Evolutionary conservation across 805 yeast species (phyloP).

Genomic region (Isabelozyma rhagii): DNA sequence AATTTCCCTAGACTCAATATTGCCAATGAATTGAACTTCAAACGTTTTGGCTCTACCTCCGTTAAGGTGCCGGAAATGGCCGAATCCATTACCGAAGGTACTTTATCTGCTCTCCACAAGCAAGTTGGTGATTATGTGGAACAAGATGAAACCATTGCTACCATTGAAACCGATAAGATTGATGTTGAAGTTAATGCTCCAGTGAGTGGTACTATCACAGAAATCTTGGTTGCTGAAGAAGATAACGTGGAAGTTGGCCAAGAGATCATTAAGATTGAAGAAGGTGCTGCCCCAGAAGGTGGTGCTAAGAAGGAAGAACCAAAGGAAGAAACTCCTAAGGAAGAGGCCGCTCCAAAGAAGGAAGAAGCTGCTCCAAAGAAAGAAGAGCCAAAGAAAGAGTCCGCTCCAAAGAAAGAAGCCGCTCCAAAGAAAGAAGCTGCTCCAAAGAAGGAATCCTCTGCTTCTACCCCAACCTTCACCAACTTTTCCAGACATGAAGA

Average conservation of each 20-base stretch:
- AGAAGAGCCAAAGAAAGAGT: slow-evolving; percentile 28
- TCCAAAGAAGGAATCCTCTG: slow-evolving; percentile 21
- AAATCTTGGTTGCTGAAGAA: slow-evolving; percentile 76
- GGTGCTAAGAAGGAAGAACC: slow-evolving; percentile 37
- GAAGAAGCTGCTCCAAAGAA: slow-evolving; percentile 22
- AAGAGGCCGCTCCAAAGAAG: slow-evolving; percentile 18
- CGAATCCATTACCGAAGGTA: slow-evolving; percentile 96
- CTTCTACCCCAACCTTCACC: slow-evolving; percentile 39
- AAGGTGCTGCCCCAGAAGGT: slow-evolving; percentile 67
- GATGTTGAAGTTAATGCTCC: slow-evolving; percentile 98
- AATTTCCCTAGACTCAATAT: slow-evolving; percentile 3
- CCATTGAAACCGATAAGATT: slow-evolving; percentile 97
- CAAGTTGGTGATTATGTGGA: slow-evolving; percentile 85
- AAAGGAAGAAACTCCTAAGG: slow-evolving; percentile 18
- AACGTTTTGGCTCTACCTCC: slow-evolving; percentile 37
- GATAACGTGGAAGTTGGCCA: slow-evolving; percentile 97
- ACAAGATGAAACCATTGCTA: slow-evolving; percentile 87
- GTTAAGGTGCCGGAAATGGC: slow-evolving; percentile 99
- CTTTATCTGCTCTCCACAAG: slow-evolving; percentile 65
- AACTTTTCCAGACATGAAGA: slow-evolving; percentile 79
- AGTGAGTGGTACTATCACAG: slow-evolving; percentile 82
- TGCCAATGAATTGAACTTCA: slow-evolving; percentile 17
- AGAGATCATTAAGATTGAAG: slow-evolving; percentile 82
- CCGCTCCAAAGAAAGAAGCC: slow-evolving; percentile 21
- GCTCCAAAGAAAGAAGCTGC: slow-evolving; percentile 29